phyloP scores from a whole-genome alignment of 1,284 basidiomycete species.

The Tilletia walkeri region DNA sequence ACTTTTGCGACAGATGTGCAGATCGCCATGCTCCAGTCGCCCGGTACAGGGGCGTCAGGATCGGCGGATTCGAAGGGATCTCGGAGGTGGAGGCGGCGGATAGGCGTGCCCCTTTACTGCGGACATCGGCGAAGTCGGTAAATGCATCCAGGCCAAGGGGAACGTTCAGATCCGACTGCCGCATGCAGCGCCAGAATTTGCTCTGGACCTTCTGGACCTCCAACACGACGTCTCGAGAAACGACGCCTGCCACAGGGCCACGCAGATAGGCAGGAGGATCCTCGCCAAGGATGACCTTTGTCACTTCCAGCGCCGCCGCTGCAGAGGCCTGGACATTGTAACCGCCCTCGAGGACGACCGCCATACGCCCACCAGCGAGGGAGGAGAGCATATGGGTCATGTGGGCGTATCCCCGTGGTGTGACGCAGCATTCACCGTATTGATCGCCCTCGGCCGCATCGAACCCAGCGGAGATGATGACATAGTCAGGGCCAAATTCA shows the following conservation, averaged over 20 bases:
- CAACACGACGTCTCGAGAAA: conserved; percentile 10
- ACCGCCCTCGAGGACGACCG: conserved; percentile 74
- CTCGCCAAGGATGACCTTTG: conserved; percentile 81
- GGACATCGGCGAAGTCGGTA: conserved; percentile 1
- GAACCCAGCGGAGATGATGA: conserved; percentile 24
- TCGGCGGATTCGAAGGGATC: background rate
- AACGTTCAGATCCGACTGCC: background rate
- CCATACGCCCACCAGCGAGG: conserved; percentile 10
- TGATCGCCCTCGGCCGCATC: conserved; percentile 21
- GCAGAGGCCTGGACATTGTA: conserved; percentile 91
- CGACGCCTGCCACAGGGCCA: background rate
- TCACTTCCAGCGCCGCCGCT: conserved; percentile 82
- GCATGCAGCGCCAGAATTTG: conserved; percentile 12
- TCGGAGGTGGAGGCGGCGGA: background rate
- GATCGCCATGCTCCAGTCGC: background rate
- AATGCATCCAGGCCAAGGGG: conserved; percentile 8
- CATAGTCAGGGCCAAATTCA: conserved; percentile 25
- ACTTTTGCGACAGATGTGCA: conserved; percentile 9
- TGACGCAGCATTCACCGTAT: conserved; percentile 15
- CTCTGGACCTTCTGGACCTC: conserved; percentile 16
- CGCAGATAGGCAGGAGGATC: conserved; percentile 27
- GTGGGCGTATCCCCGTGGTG: conserved; percentile 18
- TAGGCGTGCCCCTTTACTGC: background rate
- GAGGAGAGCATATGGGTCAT: conserved; percentile 12
- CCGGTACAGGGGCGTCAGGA: background rate